These are phyloP conservation scores for Arabis alpina DNA, from an alignment of 345 rosid genomes.

Conservation along the genomic window DNA sequence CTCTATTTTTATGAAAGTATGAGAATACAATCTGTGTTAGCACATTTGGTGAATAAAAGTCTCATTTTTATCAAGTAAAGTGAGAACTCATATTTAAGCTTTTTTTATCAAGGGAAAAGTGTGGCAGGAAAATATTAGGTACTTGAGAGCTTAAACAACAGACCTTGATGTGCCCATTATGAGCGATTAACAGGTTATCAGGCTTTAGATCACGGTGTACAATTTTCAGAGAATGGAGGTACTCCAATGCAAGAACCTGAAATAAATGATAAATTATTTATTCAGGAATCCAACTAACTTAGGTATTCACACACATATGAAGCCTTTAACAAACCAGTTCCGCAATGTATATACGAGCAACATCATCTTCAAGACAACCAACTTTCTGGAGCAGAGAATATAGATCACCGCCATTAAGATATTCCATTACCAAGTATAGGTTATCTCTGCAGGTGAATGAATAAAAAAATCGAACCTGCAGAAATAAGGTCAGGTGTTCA, in stretches of 20 bases:
- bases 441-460: constrained; percentile 88
- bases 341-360: constrained; percentile 79
- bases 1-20: not conserved
- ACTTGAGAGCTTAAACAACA: constrained; percentile 39
- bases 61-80: constrained; percentile 6
- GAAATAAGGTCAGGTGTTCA: constrained; percentile 36
- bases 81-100: not conserved
- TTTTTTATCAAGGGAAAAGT: not conserved
- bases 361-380: constrained; percentile 78
- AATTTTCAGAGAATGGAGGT: constrained; percentile 75
- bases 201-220: constrained; percentile 91
- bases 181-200: constrained; percentile 79
- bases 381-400: constrained; percentile 78
- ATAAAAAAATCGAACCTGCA: constrained; percentile 85
- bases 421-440: constrained; percentile 92
- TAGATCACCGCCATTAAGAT: constrained; percentile 86
- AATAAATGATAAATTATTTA: constrained; percentile 28
- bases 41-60: not conserved
- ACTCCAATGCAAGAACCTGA: constrained; percentile 91
- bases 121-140: constrained; percentile 17
- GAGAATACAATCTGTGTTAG: not conserved
- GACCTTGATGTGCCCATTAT: constrained; percentile 90
- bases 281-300: constrained; percentile 21
- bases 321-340: constrained; percentile 67
- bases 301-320: constrained; percentile 12